Base-by-base conservation (phyloP, 805 yeast species). In the Barnettozyma pratensis region DNA sequence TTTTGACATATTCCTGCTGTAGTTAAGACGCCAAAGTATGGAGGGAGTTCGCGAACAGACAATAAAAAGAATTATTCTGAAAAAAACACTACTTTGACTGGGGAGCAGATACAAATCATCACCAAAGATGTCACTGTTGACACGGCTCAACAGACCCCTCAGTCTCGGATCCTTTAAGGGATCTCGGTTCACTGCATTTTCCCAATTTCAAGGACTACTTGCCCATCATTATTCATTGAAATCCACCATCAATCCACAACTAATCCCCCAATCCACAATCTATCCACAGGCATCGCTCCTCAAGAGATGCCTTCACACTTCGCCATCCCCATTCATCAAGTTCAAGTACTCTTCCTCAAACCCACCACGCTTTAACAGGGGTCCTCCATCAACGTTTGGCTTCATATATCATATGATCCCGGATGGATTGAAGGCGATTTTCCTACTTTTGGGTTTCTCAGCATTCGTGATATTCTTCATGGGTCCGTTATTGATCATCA, bases 401-500 rank as follows among this genome's bases (percentile, higher is more conserved):
- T 40, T 53, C n/a, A 19, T 50, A 3, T 49, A 42, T 41, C 37
- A 44, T 29, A 9, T 52, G 19, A 40, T 52, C 9, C 55, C 58
- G 1, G 58, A 52, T 39, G 47, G 51, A 3, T 26, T 45, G 4
- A 54, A 47, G 30, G 52, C 54, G 6, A 2, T 45, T 1, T 30
- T 48, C 5, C 31, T 41, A 1, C 14, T 54, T 7, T 12, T 51
- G 42, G 56, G 56, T 7, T 44, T 40, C 10, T 46, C 58, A 1
- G 47, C 56, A 2, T 52, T 54, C 29, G 26, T 54, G 4, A 12
- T 53, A 27, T 50, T 53, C 45, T 43, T 54, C 36, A 48, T 54
- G 39, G 55, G 54, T 28, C 63, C 64, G 1, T 27, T 61, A 31
- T 42, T 61, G 36, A 54, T 61, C 37, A 51, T 59, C 25, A 50